These are phyloP conservation scores for Rhododendron ovatum DNA, from an alignment of 148 eudicot genomes.

Conservation along the genomic window DNA sequence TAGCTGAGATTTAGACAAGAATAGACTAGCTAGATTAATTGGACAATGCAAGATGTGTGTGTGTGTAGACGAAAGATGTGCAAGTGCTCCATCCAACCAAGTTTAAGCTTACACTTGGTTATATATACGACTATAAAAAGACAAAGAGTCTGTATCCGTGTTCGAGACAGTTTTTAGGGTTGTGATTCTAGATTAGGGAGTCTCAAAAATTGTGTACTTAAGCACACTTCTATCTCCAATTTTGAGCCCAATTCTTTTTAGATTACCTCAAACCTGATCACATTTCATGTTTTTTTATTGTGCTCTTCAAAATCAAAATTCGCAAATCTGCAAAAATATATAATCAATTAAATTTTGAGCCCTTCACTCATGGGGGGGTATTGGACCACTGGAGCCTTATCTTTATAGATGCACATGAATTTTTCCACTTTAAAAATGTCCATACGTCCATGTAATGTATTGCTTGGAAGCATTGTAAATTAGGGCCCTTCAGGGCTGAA, in stretches of 20 bases:
- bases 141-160: not conserved
- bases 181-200: not conserved
- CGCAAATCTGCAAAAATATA: not conserved
- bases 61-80: too few relatives aligned
- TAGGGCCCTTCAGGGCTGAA: slow-evolving; percentile 7
- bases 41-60: too few relatives aligned
- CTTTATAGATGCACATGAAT: not conserved
- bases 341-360: not conserved
- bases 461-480: slow-evolving; percentile 22
- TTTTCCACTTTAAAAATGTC: not conserved
- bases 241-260: not conserved
- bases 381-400: not conserved
- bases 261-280: not conserved
- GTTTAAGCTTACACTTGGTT: too few relatives aligned
- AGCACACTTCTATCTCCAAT: not conserved
- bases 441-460: not conserved
- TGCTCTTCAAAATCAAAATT: not conserved
- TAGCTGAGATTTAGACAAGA: too few relatives aligned
- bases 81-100: too few relatives aligned
- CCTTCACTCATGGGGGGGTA: not conserved
- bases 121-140: not conserved
- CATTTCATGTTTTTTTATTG: not conserved
- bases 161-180: not conserved
- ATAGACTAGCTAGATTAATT: too few relatives aligned
- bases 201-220: not conserved